Evolutionary conservation across 441 rosid genomes (phyloP).

Genomic region (Euphorbia schlechtendalii): DNA sequence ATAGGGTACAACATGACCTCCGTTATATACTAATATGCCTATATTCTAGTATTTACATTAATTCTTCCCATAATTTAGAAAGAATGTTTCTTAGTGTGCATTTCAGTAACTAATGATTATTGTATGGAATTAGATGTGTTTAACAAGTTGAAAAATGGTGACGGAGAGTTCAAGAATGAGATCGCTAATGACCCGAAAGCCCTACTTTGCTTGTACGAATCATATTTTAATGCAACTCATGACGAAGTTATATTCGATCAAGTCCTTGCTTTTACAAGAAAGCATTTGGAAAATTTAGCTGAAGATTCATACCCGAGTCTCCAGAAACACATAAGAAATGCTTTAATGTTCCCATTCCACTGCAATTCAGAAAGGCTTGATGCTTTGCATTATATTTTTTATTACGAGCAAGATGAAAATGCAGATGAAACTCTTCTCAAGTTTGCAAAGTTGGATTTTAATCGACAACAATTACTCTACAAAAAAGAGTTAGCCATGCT

Average conservation of each 20-base stretch:
- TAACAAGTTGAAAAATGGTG: background rate
- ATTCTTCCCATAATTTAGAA: no score
- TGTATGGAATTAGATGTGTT: background rate
- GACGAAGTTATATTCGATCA: constrained; percentile 1
- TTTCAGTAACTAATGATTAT: no score
- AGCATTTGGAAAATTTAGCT: background rate
- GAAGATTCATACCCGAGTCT: background rate
- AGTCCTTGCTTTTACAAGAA: background rate
- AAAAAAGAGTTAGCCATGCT: background rate
- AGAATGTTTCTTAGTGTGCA: no score
- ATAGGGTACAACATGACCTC: background rate
- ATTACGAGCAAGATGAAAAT: background rate
- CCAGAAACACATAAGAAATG: background rate
- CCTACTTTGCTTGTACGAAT: background rate
- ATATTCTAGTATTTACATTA: no score
- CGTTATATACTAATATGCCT: background rate
- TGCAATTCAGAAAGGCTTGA: background rate
- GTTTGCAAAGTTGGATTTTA: background rate
- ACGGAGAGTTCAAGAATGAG: background rate
- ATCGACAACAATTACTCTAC: background rate
- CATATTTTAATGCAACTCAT: background rate
- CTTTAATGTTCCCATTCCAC: background rate
- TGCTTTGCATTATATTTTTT: background rate
- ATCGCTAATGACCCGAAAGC: background rate
- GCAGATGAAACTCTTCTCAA: background rate